Base-by-base conservation (phyloP, 495 filamentous ascomycete genomes). In the Penicillium lagena region DNA sequence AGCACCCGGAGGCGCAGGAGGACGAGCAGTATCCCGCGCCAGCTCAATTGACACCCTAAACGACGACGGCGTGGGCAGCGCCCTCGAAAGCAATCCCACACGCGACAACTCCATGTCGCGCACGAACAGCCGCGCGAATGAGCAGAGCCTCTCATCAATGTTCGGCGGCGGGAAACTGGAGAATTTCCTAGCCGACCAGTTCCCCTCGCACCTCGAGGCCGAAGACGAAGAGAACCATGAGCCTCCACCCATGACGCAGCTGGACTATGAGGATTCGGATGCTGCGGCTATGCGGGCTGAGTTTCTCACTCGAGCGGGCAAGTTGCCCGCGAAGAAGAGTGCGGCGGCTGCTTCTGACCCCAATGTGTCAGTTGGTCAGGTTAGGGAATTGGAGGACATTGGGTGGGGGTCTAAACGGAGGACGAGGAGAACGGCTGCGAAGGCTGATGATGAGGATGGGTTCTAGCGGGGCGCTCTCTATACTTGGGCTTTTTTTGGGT, bases 41-140 rank as follows among this genome's bases (percentile, higher is more conserved):
- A 77, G 73, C 59, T 76, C 72, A 29, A 69, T 77, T 44, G 75
- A 77, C 41, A 76, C 73, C 9, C 55, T 77, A n/a, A 76, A 78
- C 47, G 75, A 74, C 29, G 75, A 78, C 39, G 75, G 75, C 12
- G 55, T 70, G 29, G 75, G 73, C 17, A 71, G 63, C 36, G 64
- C 67, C 11, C 40, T 75, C 9, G 72, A 73, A 37, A 66, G 63
- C 28, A 51, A 63, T 13, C 48, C 37, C 13, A 59, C 58, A 1
- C 55, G 68, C 35, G 59, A 55, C n/a, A 60, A 60, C 8, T 59
- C 61, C 12, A 34, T 52, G 11, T 53, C 60, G 7, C 52, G 52
- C 15, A 50, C 46, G 2, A 55, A 52, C 37, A 61, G 57, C 29
- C 54, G 50, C 33, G 22, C 22, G 22, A 51, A 46, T 12, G 58